Evolutionary conservation across 2,329 filamentous ascomycete genomes (phyloP).

Genomic region (Ceratocystis diversiconidia): DNA sequence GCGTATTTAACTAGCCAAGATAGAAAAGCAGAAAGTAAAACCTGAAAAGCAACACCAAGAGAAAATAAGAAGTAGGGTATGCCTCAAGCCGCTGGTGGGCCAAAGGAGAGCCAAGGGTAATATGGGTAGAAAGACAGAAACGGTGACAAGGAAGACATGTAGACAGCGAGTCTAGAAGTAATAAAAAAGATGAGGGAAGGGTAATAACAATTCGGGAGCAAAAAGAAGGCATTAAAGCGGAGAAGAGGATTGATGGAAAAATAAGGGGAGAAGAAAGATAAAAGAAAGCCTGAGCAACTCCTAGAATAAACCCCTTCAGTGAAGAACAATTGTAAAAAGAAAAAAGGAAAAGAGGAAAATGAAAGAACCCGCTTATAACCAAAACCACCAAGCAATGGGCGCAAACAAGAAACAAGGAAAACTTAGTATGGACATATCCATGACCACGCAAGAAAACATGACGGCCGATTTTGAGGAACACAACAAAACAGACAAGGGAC

Average conservation of each 20-base stretch:
- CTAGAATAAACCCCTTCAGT: background rate
- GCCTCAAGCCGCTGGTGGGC: background rate
- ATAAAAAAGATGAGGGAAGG: background rate
- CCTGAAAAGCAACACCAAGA: background rate
- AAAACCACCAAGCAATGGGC: constrained; percentile 1
- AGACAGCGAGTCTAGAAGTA: constrained; percentile 4
- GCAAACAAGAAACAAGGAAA: background rate
- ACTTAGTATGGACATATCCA: background rate
- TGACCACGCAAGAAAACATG: background rate
- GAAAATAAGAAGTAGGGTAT: background rate
- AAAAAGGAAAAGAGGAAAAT: background rate
- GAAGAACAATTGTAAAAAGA: background rate
- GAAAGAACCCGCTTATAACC: constrained; percentile 4
- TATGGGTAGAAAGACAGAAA: background rate
- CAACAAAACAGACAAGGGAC: background rate
- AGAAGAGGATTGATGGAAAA: background rate
- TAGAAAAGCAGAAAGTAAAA: background rate
- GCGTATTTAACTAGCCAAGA: background rate
- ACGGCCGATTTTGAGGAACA: constrained; percentile 2
- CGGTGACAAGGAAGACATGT: background rate
- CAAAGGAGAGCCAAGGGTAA: background rate
- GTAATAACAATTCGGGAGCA: background rate
- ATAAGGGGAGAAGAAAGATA: background rate
- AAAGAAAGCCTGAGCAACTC: background rate
- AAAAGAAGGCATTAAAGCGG: background rate